These are phyloP conservation scores for Phytophthora kernoviae DNA, from an alignment of 352 stramenopile genomes.

Conservation along the genomic window DNA sequence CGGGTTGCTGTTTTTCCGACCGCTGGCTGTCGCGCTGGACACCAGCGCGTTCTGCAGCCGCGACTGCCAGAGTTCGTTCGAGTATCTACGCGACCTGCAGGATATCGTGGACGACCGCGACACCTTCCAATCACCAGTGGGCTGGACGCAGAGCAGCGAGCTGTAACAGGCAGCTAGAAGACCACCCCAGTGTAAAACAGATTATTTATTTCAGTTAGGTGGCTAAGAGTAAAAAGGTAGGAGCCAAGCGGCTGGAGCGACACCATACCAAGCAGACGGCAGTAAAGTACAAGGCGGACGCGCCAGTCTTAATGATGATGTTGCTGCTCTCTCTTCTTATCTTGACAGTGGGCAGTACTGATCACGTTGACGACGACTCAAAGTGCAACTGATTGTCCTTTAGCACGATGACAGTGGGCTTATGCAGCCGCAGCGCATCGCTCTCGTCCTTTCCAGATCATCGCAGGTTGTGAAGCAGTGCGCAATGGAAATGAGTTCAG, in stretches of 20 bases:
- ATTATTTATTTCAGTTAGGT: slow-evolving; percentile 40
- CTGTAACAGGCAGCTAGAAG: slow-evolving; percentile 15
- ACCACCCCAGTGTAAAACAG: slow-evolving; percentile 19
- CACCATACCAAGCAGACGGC: slow-evolving; percentile 2
- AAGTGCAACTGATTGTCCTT: slow-evolving; percentile 68
- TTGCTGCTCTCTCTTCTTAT: slow-evolving; percentile 2
- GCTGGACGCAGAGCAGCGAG: slow-evolving; percentile 29
- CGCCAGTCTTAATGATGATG: slow-evolving; percentile 15
- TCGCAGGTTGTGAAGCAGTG: slow-evolving; percentile 92
- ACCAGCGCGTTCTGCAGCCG: slow-evolving; percentile 53
- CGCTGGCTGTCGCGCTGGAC: slow-evolving; percentile 26
- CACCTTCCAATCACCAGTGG: slow-evolving; percentile 13
- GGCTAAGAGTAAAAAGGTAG: slow-evolving; percentile 9
- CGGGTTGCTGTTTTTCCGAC: slow-evolving; percentile 47
- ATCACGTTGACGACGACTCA: slow-evolving; percentile 46
- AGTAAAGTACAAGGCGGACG: slow-evolving; percentile 29
- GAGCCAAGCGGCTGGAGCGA: slow-evolving; percentile 6
- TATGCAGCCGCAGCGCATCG: slow-evolving; percentile 46
- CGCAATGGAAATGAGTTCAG: slow-evolving; percentile 89
- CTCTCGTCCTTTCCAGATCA: slow-evolving; percentile 51
- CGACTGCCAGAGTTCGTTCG: slow-evolving; percentile 67
- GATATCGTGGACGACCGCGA: slow-evolving; percentile 38
- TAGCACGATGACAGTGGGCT: slow-evolving; percentile 63
- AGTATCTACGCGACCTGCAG: slow-evolving; percentile 56
- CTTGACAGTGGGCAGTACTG: neutral